A percentile compares a stretch with the other conserved stretches of the same genome.
phyloP scores from a whole-genome alignment of 371 early-diverging fungal genomes.

The Mucor irregularis region DNA sequence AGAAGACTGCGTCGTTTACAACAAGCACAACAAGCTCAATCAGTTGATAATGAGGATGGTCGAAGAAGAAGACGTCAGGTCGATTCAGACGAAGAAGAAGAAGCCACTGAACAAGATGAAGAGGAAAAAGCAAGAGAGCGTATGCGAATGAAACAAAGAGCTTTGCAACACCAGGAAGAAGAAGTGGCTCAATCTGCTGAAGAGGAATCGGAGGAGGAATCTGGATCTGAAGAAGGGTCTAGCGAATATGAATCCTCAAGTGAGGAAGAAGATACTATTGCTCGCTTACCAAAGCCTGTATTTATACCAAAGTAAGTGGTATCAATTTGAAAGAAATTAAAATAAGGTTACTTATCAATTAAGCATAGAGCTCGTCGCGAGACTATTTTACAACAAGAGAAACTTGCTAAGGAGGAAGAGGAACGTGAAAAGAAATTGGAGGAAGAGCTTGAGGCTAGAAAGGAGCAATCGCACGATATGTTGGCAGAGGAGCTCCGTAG shows the following conservation, averaged over 20 bases:
- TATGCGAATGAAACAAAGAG: conserved; percentile 46
- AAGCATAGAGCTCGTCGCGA: conserved; percentile 52
- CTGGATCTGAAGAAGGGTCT: conserved; percentile 43
- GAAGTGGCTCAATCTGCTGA: conserved; percentile 20
- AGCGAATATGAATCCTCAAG: conserved; percentile 69
- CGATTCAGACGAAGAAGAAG: conserved; percentile 28
- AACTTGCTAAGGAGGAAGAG: conserved; percentile 61
- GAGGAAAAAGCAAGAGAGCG: conserved; percentile 42
- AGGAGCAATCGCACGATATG: conserved; percentile 73
- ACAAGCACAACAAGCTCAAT: conserved; percentile 30
- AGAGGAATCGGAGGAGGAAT: conserved; percentile 29
- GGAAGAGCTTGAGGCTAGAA: conserved; percentile 64
- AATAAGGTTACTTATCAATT: no score
- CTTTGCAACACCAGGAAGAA: conserved; percentile 29
- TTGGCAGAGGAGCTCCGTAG: conserved; percentile 71
- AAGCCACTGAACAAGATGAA: conserved; percentile 35
- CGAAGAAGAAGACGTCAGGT: conserved; percentile 37
- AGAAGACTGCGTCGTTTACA: conserved; percentile 45
- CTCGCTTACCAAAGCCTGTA: conserved; percentile 71
- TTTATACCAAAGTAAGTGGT: conserved; percentile 77
- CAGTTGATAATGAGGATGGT: conserved; percentile 24
- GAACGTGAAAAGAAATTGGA: conserved; percentile 51
- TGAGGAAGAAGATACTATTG: conserved; percentile 49
- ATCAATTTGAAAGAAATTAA: background rate
- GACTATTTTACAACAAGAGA: conserved; percentile 65